Percentiles rank a stretch among this genome's conserved stretches.
Evolutionary conservation across 176 grass and related monocot species (phyloP).

Genomic region (Echinochloa phyllopogon): DNA sequence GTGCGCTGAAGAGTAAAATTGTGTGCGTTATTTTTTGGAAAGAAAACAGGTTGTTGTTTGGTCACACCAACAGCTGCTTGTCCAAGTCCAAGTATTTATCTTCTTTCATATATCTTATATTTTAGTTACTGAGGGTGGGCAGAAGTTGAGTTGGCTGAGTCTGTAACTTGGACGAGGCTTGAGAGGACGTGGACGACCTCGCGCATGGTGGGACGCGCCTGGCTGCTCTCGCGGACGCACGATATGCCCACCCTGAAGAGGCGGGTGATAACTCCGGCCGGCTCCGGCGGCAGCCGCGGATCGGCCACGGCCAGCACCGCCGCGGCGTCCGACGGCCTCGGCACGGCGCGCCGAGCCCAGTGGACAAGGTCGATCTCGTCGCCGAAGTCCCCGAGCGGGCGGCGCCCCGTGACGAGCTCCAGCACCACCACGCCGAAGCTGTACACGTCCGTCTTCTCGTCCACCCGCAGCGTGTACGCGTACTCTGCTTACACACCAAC

Average conservation of each 20-base stretch:
- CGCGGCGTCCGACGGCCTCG: conserved; percentile 37
- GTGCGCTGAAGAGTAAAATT: too few species aligned
- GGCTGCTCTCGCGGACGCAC: conserved; percentile 73
- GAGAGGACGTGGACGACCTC: conserved; percentile 79
- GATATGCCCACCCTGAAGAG: conserved; percentile 70
- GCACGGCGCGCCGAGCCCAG: conserved; percentile 51
- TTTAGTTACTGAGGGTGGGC: background rate
- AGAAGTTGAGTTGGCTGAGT: background rate
- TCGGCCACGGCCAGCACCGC: conserved; percentile 60
- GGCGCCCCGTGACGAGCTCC: conserved; percentile 70
- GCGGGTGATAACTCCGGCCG: conserved; percentile 42
- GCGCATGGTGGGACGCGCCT: conserved; percentile 65
- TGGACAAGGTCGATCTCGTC: conserved; percentile 82
- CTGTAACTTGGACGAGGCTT: conserved; percentile 11
- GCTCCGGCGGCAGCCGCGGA: conserved; percentile 50
- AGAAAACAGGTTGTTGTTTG: too few species aligned
- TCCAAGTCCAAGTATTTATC: too few species aligned
- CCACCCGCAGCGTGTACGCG: conserved; percentile 76
- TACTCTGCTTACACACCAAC: conserved; percentile 45
- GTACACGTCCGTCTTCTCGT: conserved; percentile 73
- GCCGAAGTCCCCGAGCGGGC: conserved; percentile 65
- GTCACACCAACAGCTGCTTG: too few species aligned
- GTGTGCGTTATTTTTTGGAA: too few species aligned
- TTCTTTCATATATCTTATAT: too few species aligned
- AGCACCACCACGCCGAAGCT: conserved; percentile 71